Percentiles rank a stretch among this genome's conserved stretches.
Evolutionary conservation across 768 basidiomycete species (phyloP).

Genomic region (Tephrocybe sp.): DNA sequence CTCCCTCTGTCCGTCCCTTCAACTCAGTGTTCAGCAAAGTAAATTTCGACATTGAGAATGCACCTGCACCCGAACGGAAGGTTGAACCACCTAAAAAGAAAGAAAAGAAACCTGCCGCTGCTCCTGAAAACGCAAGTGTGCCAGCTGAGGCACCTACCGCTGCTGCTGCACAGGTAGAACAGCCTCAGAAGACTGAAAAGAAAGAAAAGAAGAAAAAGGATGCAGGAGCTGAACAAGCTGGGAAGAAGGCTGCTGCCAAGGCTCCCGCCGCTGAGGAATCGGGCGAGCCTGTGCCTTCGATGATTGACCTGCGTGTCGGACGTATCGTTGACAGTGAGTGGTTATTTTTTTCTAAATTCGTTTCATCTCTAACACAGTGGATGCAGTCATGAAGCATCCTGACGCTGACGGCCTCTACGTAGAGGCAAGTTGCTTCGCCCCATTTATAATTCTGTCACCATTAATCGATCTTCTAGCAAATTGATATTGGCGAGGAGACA

Average conservation of each 20-base stretch:
- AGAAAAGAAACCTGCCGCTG: constrained; percentile 45
- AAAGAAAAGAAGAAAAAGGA: constrained; percentile 57
- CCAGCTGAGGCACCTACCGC: constrained; percentile 23
- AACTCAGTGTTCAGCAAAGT: constrained; percentile 52
- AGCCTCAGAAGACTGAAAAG: constrained; percentile 52
- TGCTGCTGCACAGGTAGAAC: constrained; percentile 27
- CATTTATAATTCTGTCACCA: background rate
- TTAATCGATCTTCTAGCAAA: constrained; percentile 55
- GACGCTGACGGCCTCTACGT: constrained; percentile 98
- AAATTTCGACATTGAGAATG: constrained; percentile 68
- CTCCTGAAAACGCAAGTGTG: constrained; percentile 25
- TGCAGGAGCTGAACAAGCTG: constrained; percentile 31
- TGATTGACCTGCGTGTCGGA: constrained; percentile 96
- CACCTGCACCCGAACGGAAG: constrained; percentile 74
- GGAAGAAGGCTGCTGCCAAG: constrained; percentile 38
- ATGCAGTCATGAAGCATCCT: constrained; percentile 89
- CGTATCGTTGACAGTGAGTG: constrained; percentile 83
- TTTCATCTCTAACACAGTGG: background rate
- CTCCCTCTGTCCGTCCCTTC: constrained; percentile 56
- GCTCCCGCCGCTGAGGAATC: constrained; percentile 51
- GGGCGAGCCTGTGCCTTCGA: constrained; percentile 86
- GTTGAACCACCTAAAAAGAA: constrained; percentile 76
- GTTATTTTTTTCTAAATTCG: background rate
- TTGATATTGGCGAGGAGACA: constrained; percentile 92
- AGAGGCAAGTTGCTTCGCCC: constrained; percentile 53